Base-by-base conservation (phyloP, 352 stramenopile species). In the Globisporangium lucens region DNA sequence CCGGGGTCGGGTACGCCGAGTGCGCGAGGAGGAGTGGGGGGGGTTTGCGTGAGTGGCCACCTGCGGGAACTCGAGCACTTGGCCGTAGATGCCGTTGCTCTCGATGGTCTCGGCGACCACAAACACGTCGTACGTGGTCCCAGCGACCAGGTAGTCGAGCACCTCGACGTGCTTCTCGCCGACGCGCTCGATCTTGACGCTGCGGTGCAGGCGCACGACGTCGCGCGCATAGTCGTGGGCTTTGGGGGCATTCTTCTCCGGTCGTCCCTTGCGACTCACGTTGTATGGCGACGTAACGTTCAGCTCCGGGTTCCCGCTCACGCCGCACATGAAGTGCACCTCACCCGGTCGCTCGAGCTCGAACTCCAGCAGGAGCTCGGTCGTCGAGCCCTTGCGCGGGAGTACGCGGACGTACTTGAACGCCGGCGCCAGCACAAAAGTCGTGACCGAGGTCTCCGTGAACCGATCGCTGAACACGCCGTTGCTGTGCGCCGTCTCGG, bases 251-350 rank as follows among this genome's bases (percentile, higher is more conserved):
- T 86, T 70, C n/a, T 74, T 62, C 12, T 65, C 72, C 12, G 68
- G 69, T 22, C 72, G 66, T 3, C 72, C 65, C 55, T 89, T 93
- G 59, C 72, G 78, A 56, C 83, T 95, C 56, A 95, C 72, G 70
- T 95, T 95, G 69, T 90, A 81, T 2, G 83, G 74, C 0, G 87
- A 95, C 6, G 84, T 84, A 43, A 79, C 82, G 53, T 90, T 90
- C 46, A 91, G 75, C 53, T 93, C 85, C 0, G 73, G 51, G 53
- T 95, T 91, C 3, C 69, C 77, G 1, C 75, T 79, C 24, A 78
- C 62, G 4, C 83, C 85, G 0, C 84, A 61, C 74, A 95, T 84
- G 68, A 82, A 95, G 64, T 95, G 87, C 4, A 93, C 77, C 74
- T 93, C 79, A 13, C 87, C 82, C 0, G 82, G 80, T 29, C 75